Base-by-base conservation (phyloP, 148 eudicot species). In the Silene latifolia region DNA sequence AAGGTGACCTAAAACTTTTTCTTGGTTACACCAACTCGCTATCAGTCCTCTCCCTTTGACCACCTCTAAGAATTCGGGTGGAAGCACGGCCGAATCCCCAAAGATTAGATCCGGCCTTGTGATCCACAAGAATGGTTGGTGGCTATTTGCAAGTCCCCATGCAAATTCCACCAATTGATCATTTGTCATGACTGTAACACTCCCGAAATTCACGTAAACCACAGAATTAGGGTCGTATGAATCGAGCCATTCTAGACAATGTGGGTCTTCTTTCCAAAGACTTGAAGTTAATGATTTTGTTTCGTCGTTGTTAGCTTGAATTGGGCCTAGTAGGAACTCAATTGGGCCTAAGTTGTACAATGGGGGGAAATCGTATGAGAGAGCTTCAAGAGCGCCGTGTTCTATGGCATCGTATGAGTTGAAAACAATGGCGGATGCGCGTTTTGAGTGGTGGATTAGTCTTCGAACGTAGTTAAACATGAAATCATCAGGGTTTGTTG, bases 331-430 rank as follows among this genome's bases (percentile, higher is more conserved):
- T 2, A 77, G 70, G 46, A 79, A 32, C 0, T 82, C 79, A 3
- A 86, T 69, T 0, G 89, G 91, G 0, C 91, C 91, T 6, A 88
- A 8, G 7, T 84, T 79, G 80, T 74, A 84, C 9, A 84, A 47
- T 12, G 80, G 80, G 20, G 86, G 78, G 48, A 74, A 81, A 17
- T 74, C 59, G 1, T 75, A 21, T 4, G 77, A 51, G 3, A 81
- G 75, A 19, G 75, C 47, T 11, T 75, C 63, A 4, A 83, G 75
- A 3, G 79, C 74, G 0, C 81, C 78, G 8, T 35, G 72, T 0
- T 86, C 91, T 5, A 88, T 53, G 8, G 75, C 82, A 8, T 82
- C 84, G 42, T 27, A 84, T 0, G 89, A 58, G 73, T 88, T 86
- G 65, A 88, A 25, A 0, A 88, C 65, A 7, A 88, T 60, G 1